Conservation (phyloP, 2,329 filamentous ascomycete genomes). For the Paecilomyces sp. region DNA sequence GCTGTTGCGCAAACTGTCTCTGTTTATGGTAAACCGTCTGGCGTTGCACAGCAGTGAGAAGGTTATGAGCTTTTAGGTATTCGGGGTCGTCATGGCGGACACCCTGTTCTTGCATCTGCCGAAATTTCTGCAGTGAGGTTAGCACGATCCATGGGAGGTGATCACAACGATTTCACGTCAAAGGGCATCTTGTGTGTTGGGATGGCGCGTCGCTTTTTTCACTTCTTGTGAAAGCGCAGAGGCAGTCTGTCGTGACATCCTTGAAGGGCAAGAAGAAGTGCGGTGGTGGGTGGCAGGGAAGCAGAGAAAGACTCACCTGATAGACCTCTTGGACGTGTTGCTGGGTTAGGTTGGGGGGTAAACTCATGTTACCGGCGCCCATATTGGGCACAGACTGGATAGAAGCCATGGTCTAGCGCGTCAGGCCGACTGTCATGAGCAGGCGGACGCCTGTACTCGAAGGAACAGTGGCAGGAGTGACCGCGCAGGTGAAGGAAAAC, state of each 20-base stretch:
- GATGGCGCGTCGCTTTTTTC: not conserved
- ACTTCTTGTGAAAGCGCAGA: not conserved
- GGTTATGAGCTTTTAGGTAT: conserved; percentile 71
- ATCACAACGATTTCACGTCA: not conserved
- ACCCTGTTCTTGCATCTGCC: conserved; percentile 79
- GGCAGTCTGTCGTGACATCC: not conserved
- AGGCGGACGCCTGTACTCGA: conserved; percentile 8
- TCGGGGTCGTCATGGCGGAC: conserved; percentile 79
- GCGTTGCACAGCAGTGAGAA: conserved; percentile 64
- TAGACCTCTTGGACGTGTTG: conserved; percentile 71
- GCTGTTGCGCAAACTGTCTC: conserved; percentile 39
- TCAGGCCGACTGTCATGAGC: conserved; percentile 24
- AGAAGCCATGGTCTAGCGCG: conserved; percentile 61
- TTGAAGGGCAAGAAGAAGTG: not conserved
- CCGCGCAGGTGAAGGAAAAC: conserved; percentile 13
- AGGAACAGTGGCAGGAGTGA: conserved; percentile 14
- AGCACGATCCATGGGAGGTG: conserved; percentile 18
- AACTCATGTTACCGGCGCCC: conserved; percentile 56
- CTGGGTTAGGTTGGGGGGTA: conserved; percentile 63
- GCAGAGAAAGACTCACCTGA: conserved; percentile 28
- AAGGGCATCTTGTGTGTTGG: not conserved
- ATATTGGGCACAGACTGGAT: conserved; percentile 66
- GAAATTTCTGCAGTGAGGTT: conserved; percentile 62
- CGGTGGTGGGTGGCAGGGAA: conserved; percentile 2
- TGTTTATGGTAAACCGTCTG: conserved; percentile 54